Evolutionary conservation across 2,329 filamentous ascomycete species (phyloP).

Genomic region (Microdochium trichocladiopsis): DNA sequence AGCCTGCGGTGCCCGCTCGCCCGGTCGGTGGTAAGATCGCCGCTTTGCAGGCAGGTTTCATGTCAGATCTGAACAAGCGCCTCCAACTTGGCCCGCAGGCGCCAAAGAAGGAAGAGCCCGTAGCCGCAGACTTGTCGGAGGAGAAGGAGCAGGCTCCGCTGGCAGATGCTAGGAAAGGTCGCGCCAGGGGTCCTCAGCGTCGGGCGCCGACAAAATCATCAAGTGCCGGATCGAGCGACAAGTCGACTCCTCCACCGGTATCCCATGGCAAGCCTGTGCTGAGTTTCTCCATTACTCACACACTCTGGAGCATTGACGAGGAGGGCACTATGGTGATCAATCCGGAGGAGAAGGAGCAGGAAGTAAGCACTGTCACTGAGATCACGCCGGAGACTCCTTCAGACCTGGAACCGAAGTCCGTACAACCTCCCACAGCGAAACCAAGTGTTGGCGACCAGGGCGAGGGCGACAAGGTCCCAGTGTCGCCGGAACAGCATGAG

Average conservation of each 20-base stretch:
- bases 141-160: conserved; percentile 72
- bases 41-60: conserved; percentile 81
- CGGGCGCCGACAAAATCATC: conserved; percentile 51
- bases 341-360: background rate
- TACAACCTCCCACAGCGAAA: background rate
- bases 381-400: background rate
- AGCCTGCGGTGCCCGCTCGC: conserved; percentile 74
- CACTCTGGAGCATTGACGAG: conserved; percentile 46
- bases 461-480: conserved; percentile 2
- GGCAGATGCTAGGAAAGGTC: conserved; percentile 79
- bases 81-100: conserved; percentile 79
- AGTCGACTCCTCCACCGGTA: conserved; percentile 18
- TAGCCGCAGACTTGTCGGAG: conserved; percentile 45
- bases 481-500: background rate
- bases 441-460: background rate
- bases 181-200: conserved; percentile 80
- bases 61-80: conserved; percentile 87
- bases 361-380: background rate
- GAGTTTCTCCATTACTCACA: conserved; percentile 38
- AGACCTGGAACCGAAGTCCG: background rate
- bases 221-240: conserved; percentile 22
- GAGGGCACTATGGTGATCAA: conserved; percentile 29
- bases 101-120: conserved; percentile 65
- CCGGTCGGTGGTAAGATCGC: conserved; percentile 83
- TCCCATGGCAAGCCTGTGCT: conserved; percentile 28